Conservation (phyloP, 371 early-diverging fungal genomes). For the Conidiobolus incongruus region DNA sequence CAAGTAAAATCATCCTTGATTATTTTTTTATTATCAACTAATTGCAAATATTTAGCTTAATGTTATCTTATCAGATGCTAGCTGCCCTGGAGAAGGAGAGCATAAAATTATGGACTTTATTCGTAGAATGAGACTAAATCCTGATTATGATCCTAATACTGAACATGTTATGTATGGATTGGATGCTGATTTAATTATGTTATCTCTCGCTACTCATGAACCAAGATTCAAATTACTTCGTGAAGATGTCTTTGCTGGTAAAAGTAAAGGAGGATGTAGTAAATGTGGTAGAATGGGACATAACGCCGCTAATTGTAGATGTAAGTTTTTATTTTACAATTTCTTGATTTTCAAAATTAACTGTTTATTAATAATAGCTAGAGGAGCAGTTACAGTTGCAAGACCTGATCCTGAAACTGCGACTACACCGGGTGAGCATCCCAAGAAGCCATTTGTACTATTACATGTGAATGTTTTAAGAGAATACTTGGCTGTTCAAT, state of each 20-base stretch:
- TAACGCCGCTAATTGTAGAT: too few relatives aligned
- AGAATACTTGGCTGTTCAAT: conserved; percentile 78
- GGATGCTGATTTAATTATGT: conserved; percentile 98
- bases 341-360: too few relatives aligned
- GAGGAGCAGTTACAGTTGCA: too few relatives aligned
- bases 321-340: too few relatives aligned
- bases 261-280: background rate
- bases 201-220: conserved; percentile 92
- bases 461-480: conserved; percentile 72
- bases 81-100: conserved; percentile 98
- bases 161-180: conserved; percentile 88
- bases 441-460: conserved; percentile 81
- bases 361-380: too few relatives aligned
- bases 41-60: conserved; percentile 20
- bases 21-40: conserved; percentile 3
- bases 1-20: too few relatives aligned
- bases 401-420: too few relatives aligned
- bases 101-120: conserved; percentile 99
- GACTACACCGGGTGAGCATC: too few relatives aligned
- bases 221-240: conserved; percentile 87
- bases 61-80: conserved; percentile 82
- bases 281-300: too few relatives aligned
- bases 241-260: conserved; percentile 57
- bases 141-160: conserved; percentile 67
- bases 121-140: conserved; percentile 47